A percentile compares a stretch with the other conserved stretches of the same genome.
These are phyloP conservation scores for Cladosporium phlei DNA, from an alignment of 2,329 filamentous ascomycete species.

Conservation along the genomic window DNA sequence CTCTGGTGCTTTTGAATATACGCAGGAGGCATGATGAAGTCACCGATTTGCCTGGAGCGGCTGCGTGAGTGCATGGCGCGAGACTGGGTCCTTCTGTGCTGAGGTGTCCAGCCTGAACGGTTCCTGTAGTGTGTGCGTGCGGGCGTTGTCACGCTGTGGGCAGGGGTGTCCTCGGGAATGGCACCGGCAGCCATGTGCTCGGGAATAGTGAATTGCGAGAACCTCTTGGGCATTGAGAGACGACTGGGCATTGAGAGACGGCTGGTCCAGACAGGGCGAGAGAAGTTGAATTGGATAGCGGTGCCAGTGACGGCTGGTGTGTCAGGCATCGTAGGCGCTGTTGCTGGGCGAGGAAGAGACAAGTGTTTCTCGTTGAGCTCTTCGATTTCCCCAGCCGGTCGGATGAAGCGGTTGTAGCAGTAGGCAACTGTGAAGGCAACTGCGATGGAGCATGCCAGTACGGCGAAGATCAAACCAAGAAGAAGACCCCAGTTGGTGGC, in stretches of 20 bases:
- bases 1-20: constrained; percentile 14
- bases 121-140: constrained; percentile 10
- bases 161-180: constrained; percentile 8
- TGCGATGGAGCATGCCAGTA: constrained; percentile 9
- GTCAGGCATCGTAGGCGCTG: constrained; percentile 9
- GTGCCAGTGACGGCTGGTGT: constrained; percentile 12
- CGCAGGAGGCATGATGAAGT: constrained; percentile 12
- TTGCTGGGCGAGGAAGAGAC: constrained; percentile 12
- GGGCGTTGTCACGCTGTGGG: constrained; percentile 1
- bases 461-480: constrained; percentile 11
- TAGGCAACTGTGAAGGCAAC: constrained; percentile 11
- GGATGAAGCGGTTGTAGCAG: constrained; percentile 14
- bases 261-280: constrained; percentile 12
- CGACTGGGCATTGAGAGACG: constrained; percentile 8
- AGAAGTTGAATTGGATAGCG: constrained; percentile 14
- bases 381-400: constrained; percentile 3
- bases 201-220: constrained; percentile 12
- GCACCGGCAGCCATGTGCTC: constrained; percentile 13
- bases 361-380: constrained; percentile 13
- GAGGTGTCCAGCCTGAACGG: constrained; percentile 10
- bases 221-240: constrained; percentile 10
- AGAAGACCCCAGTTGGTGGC: constrained; percentile 13
- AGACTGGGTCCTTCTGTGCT: constrained; percentile 9
- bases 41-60: constrained; percentile 10
- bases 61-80: constrained; percentile 5